Conservation (phyloP, 139 green algal species). For the Asterochloris sp. region DNA sequence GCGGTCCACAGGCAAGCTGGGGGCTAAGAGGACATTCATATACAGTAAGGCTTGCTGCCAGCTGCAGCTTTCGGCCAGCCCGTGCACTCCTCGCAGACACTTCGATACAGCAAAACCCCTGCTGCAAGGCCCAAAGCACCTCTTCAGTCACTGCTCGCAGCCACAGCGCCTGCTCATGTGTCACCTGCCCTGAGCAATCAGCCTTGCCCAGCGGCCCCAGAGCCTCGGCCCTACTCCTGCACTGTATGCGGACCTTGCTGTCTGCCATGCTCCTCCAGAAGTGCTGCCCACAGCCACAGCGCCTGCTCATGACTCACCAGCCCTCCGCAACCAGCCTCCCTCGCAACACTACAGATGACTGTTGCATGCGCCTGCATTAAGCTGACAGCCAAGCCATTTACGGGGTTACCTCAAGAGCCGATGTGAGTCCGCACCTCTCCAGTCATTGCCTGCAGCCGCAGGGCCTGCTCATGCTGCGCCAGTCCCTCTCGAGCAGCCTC, state of each 20-base stretch:
- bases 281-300: not conserved
- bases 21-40: not conserved
- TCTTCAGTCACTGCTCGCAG: too few relatives aligned
- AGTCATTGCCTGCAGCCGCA: constrained; percentile 21
- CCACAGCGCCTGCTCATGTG: too few relatives aligned
- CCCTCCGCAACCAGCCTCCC: not conserved
- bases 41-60: not conserved
- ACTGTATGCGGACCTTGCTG: not conserved
- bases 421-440: constrained; percentile 14
- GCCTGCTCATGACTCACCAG: not conserved
- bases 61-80: too few relatives aligned
- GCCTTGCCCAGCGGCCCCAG: too few relatives aligned
- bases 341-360: not conserved
- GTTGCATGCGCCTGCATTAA: not conserved
- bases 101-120: too few relatives aligned
- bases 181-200: too few relatives aligned
- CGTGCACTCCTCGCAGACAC: too few relatives aligned
- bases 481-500: not conserved
- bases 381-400: too few relatives aligned
- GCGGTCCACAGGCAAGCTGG: not conserved
- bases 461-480: constrained; percentile 3
- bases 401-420: not conserved
- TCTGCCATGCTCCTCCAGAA: constrained; percentile 4
- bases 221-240: too few relatives aligned
- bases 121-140: too few relatives aligned